Evolutionary conservation across 129 eudicot genomes (phyloP).

Genomic region (Helianthus tuberosus): DNA sequence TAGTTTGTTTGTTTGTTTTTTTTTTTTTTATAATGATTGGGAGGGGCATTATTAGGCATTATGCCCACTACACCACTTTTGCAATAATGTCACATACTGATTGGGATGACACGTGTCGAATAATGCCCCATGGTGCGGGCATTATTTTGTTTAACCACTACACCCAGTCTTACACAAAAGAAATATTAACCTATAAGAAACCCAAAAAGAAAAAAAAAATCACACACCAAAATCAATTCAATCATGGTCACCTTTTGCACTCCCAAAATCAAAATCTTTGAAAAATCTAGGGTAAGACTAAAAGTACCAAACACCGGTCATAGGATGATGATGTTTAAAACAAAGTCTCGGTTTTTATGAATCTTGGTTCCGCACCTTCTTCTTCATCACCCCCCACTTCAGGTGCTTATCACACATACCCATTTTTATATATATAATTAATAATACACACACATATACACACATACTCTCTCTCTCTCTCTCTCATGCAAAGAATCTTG

Average conservation of each 20-base stretch:
- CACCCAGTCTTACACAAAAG: no score
- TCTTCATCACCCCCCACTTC: conserved; percentile 21
- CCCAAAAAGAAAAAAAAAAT: no score
- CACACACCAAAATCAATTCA: not conserved
- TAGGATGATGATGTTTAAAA: not conserved
- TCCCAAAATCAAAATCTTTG: conserved; percentile 14
- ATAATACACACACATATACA: not conserved
- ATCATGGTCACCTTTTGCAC: not conserved
- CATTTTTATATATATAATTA: no score
- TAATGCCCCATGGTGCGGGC: no score
- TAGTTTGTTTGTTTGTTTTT: no score
- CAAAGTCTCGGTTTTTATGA: conserved; percentile 17
- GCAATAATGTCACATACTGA: no score
- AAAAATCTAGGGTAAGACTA: conserved; percentile 10
- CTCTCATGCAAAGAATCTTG: conserved; percentile 35
- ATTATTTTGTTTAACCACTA: no score
- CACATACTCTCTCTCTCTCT: conserved; percentile 9
- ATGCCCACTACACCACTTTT: no score
- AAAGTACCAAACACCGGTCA: conserved; percentile 3
- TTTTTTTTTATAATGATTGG: no score
- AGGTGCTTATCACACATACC: conserved; percentile 4
- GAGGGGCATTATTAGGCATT: no score
- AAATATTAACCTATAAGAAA: no score
- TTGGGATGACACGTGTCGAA: no score
- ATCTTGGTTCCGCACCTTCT: conserved; percentile 29